A percentile compares a stretch with the other conserved stretches of the same genome.
Evolutionary conservation across 495 filamentous ascomycete species (phyloP).

Genomic region (Aspergillus sclerotioniger): DNA sequence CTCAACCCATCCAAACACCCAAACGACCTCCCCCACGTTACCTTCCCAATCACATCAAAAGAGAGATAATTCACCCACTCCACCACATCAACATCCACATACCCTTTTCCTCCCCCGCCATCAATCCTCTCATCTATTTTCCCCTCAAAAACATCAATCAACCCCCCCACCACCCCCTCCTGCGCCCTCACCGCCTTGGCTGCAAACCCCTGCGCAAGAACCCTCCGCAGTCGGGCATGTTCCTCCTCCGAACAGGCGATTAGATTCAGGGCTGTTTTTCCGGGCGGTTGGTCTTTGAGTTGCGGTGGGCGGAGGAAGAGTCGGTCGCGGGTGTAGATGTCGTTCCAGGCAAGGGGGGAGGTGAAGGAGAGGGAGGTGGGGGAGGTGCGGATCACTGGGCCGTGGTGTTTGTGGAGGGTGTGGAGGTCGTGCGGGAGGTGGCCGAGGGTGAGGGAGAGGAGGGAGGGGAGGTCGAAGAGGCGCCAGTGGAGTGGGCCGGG

Average conservation of each 20-base stretch:
- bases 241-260: conserved; percentile 12
- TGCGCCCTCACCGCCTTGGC: not conserved
- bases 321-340: conserved; percentile 1
- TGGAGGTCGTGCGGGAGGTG: not conserved
- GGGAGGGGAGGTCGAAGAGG: conserved; percentile 7
- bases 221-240: conserved; percentile 5
- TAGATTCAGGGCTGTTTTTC: not conserved
- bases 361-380: conserved; percentile 4
- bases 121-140: not conserved
- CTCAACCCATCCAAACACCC: conserved; percentile 6
- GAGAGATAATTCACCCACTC: conserved; percentile 23
- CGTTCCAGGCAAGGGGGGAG: not conserved
- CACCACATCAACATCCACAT: conserved; percentile 9
- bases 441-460: not conserved
- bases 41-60: conserved; percentile 22
- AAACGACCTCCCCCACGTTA: conserved; percentile 16
- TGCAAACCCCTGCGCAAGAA: conserved; percentile 6
- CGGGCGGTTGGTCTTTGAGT: conserved; percentile 2
- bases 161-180: not conserved
- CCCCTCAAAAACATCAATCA: not conserved
- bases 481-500: conserved; percentile 26
- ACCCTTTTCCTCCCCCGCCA: too few relatives aligned
- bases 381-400: not conserved
- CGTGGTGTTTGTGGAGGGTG: not conserved
- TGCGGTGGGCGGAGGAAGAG: not conserved